These are phyloP conservation scores for Lasiodiplodia gonubiensis DNA, from an alignment of 2,329 filamentous ascomycete genomes.

Conservation along the genomic window DNA sequence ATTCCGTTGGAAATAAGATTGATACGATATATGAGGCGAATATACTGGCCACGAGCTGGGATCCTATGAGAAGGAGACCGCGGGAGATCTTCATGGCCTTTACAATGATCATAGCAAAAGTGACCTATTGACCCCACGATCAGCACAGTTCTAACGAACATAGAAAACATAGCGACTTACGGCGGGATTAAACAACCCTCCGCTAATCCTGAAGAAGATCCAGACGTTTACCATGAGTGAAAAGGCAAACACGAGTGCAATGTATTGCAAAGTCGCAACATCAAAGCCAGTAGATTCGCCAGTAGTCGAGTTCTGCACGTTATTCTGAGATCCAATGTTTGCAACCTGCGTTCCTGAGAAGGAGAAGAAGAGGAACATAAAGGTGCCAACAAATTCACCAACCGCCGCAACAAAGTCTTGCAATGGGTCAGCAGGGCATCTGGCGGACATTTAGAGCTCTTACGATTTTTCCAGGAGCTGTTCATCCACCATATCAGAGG, in stretches of 20 bases:
- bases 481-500: conserved; percentile 47
- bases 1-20: conserved; percentile 43
- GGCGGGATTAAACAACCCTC: conserved; percentile 49
- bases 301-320: conserved; percentile 33
- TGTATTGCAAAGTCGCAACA: conserved; percentile 43
- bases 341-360: conserved; percentile 48
- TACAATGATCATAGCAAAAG: conserved; percentile 45
- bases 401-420: conserved; percentile 42
- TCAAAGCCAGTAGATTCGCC: conserved; percentile 31
- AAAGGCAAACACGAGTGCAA: conserved; percentile 47
- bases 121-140: conserved; percentile 36
- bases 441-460: background rate
- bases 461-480: conserved; percentile 45
- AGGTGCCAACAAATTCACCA: conserved; percentile 48
- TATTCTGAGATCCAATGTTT: conserved; percentile 38
- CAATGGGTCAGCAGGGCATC: background rate
- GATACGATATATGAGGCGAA: conserved; percentile 43
- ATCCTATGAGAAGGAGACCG: conserved; percentile 40
- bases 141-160: background rate
- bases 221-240: conserved; percentile 48
- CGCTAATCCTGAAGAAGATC: conserved; percentile 48
- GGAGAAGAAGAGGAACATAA: conserved; percentile 50
- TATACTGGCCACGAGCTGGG: conserved; percentile 47
- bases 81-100: conserved; percentile 37
- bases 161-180: conserved; percentile 34